phyloP scores from a whole-genome alignment of 2,329 filamentous ascomycete species.

The Colletotrichum karsti region DNA sequence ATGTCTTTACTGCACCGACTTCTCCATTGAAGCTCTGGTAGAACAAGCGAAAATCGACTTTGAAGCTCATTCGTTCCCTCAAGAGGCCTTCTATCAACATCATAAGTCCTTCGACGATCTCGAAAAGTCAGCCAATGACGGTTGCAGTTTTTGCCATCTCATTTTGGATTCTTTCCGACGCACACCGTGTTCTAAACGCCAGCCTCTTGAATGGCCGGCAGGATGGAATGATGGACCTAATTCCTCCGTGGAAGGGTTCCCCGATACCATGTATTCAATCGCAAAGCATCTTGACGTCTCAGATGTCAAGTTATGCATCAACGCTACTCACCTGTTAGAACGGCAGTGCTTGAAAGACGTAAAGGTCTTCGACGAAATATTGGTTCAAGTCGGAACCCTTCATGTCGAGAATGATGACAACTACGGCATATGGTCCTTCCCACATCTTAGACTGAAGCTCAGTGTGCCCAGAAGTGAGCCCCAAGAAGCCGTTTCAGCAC shows the following conservation, averaged over 20 bases:
- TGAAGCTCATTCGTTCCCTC: not conserved
- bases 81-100: not conserved
- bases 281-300: not conserved
- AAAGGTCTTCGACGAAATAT: not conserved
- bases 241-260: not conserved
- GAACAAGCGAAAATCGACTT: not conserved
- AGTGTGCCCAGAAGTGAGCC: not conserved
- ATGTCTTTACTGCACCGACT: not conserved
- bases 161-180: not conserved
- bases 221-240: not conserved
- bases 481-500: not conserved
- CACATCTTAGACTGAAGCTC: not conserved
- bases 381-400: slow-evolving; percentile 1
- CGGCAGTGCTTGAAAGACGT: not conserved
- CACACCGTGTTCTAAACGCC: not conserved
- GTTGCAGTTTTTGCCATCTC: not conserved
- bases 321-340: not conserved
- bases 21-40: not conserved
- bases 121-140: not conserved
- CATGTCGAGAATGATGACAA: not conserved
- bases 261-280: not conserved
- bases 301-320: not conserved
- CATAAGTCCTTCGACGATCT: not conserved
- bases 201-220: not conserved
- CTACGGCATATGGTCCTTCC: not conserved